Evolutionary conservation across 2,329 filamentous ascomycete genomes (phyloP), one percentile per base, ranked within the genome.

Genomic region (Furcasterigmium sp.): DNA sequence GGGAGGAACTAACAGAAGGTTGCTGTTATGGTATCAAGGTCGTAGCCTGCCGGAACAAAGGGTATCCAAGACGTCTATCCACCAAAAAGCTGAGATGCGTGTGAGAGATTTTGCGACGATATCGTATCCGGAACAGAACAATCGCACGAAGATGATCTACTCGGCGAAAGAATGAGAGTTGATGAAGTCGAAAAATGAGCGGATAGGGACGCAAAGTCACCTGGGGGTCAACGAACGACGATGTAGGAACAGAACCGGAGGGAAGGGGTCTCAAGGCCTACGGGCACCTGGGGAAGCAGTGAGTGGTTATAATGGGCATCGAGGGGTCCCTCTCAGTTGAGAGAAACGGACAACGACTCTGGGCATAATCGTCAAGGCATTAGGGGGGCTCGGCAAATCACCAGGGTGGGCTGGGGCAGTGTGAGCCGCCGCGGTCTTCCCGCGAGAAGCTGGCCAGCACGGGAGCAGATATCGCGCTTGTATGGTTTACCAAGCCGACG

Each of bases 141-240:
- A n/a, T n/a, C n/a, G n/a, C n/a, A 35, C 15, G 18, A 15, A 15
- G 7, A 35, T 17, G 4, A 17, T 9, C 18, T 19, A 8, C 18
- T 19, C 8, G 6, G 11, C 19, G 36, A 38, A 28, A 11, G 36
- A 28, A 38, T 20, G 36, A 23, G 36, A 28, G 36, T 19, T 35
- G 19, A 38, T 38, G 36, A 23, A 9, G 36, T 18, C 15, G 15
- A 17, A 28, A 38, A 50, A 50, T 30, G 48, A 50, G 48, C 41
- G 48, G 42, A 45, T 49, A 39, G 46, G 34, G 46, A 48, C 46
- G 28, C 32, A 25, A 43, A 45, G 46, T 48, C 46, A 46, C 39
- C 40, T 32, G 30, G 30, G 32, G 21, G 39, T 25, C 18, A 48
- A 43, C 37, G 45, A 51, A 38, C 26, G 44, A 39, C 37, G 42